A percentile compares a stretch with the other conserved stretches of the same genome.
Evolutionary conservation across 2,329 filamentous ascomycete genomes (phyloP).

Genomic region (Hortaea sp.): DNA sequence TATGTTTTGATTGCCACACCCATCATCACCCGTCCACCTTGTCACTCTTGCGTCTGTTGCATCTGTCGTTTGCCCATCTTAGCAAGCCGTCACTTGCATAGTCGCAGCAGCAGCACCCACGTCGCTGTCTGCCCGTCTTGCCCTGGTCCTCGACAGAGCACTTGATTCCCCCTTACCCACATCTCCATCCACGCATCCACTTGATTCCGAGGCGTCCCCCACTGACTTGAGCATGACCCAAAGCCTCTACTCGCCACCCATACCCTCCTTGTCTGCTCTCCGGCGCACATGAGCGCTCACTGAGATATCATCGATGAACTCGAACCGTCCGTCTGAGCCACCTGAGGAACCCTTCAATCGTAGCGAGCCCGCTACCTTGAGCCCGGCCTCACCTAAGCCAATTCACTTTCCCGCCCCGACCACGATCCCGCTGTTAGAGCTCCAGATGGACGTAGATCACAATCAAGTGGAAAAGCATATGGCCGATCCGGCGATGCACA

Average conservation of each 20-base stretch:
- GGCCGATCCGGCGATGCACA: conserved; percentile 24
- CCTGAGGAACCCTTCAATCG: conserved; percentile 51
- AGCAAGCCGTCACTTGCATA: background rate
- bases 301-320: conserved; percentile 15
- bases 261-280: background rate
- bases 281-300: conserved; percentile 12
- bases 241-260: background rate
- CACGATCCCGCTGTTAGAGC: conserved; percentile 59
- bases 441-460: conserved; percentile 63
- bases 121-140: background rate
- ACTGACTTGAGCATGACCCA: conserved; percentile 2
- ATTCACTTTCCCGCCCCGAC: conserved; percentile 57
- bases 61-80: background rate
- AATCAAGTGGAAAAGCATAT: conserved; percentile 55
- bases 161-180: background rate
- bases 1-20: conserved; percentile 1
- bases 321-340: conserved; percentile 22
- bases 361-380: conserved; percentile 48
- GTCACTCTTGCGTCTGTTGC: background rate
- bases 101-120: background rate
- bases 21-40: background rate
- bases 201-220: background rate
- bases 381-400: conserved; percentile 61
- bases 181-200: background rate
- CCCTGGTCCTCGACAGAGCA: background rate